These are phyloP conservation scores for Trametes villosa DNA, from an alignment of 768 basidiomycete genomes.

Conservation along the genomic window DNA sequence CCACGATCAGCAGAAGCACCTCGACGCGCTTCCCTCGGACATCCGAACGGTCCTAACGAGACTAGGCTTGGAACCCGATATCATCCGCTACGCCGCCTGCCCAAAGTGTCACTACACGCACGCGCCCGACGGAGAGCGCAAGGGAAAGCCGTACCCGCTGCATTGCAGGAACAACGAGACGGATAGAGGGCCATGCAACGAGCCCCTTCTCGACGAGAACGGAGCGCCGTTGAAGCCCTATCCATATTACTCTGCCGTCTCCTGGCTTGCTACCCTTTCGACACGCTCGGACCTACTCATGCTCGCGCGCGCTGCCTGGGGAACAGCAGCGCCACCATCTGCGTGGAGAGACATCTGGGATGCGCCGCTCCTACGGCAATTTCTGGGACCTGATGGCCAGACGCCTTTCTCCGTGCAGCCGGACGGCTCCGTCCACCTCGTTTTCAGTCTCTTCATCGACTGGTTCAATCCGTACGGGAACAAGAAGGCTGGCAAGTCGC, in stretches of 20 bases:
- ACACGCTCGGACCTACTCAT: neutral
- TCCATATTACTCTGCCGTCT: neutral
- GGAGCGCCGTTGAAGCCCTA: neutral
- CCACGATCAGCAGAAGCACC: too few species aligned
- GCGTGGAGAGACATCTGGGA: constrained; percentile 20
- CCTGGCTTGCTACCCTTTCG: neutral
- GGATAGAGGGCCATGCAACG: neutral
- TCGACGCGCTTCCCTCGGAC: too few species aligned
- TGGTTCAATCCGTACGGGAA: constrained; percentile 25
- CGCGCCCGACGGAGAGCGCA: neutral
- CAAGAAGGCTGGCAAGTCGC: constrained; percentile 13
- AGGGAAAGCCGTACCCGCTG: neutral
- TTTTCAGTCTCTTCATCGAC: constrained; percentile 20
- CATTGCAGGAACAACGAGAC: neutral
- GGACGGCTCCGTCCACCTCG: constrained; percentile 11
- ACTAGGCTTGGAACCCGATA: neutral
- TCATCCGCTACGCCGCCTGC: neutral
- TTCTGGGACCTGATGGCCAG: constrained; percentile 16
- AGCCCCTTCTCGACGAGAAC: neutral
- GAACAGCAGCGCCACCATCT: too few species aligned
- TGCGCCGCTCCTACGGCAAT: constrained; percentile 5
- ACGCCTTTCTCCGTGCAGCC: neutral
- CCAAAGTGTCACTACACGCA: neutral
- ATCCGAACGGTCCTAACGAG: too few species aligned
- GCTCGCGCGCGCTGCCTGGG: neutral